Evolutionary conservation across 306 rosid genomes (phyloP).

Genomic region (Benincasa hispida): DNA sequence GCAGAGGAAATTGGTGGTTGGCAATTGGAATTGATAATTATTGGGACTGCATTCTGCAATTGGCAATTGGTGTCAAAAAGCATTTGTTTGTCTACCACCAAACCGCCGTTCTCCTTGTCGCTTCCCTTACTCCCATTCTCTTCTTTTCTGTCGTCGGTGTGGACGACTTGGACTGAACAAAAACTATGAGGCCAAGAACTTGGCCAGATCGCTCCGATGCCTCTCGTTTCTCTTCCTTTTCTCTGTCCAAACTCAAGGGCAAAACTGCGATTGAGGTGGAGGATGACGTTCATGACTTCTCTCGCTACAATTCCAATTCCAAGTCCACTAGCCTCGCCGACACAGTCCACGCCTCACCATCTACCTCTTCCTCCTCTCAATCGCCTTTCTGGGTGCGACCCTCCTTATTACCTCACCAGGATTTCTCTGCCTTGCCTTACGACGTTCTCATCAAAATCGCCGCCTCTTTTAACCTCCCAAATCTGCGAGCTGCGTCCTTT

Average conservation of each 20-base stretch:
- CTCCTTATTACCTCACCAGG: not conserved
- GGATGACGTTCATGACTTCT: not conserved
- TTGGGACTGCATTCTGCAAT: too few relatives aligned
- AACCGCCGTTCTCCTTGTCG: not conserved
- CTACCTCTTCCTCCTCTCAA: constrained; percentile 7
- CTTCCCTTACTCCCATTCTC: not conserved
- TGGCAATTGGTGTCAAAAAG: too few relatives aligned
- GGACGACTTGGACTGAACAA: not conserved
- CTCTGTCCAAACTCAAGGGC: constrained; percentile 6
- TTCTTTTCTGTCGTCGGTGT: not conserved
- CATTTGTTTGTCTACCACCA: not conserved
- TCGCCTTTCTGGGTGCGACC: constrained; percentile 1
- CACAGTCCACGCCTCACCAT: not conserved
- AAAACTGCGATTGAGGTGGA: not conserved
- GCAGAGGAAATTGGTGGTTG: too few relatives aligned
- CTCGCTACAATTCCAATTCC: not conserved
- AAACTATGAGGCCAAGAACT: constrained; percentile 31
- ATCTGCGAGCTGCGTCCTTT: constrained; percentile 45
- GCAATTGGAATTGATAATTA: too few relatives aligned
- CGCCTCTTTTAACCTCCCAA: constrained; percentile 40
- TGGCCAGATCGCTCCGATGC: constrained; percentile 38
- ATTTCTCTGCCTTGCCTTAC: constrained; percentile 59
- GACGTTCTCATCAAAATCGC: constrained; percentile 49
- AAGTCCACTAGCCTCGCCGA: not conserved
- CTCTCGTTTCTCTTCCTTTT: constrained; percentile 35